phyloP scores from a whole-genome alignment of 2,329 filamentous ascomycete genomes.

The Fusarium gaditjirri region DNA sequence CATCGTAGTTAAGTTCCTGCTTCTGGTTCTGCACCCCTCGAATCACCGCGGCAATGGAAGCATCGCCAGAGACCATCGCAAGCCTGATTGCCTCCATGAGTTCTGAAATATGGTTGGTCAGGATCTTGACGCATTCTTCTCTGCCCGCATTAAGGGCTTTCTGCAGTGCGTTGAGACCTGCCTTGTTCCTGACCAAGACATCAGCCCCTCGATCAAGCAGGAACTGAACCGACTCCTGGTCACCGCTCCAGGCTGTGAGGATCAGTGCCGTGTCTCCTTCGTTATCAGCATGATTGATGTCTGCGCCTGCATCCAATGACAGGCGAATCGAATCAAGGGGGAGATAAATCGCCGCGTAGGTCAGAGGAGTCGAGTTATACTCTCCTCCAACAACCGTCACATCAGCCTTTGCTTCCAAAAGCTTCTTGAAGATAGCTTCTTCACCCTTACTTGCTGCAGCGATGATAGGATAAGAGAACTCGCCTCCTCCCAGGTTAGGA shows the following conservation, averaged over 20 bases:
- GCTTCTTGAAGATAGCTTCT: slow-evolving; percentile 49
- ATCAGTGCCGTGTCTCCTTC: slow-evolving; percentile 54
- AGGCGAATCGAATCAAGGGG: slow-evolving; percentile 46
- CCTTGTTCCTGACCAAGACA: slow-evolving; percentile 4
- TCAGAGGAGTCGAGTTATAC: slow-evolving; percentile 51
- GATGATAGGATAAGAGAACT: slow-evolving; percentile 49
- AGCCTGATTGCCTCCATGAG: slow-evolving; percentile 24
- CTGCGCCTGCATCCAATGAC: slow-evolving; percentile 50
- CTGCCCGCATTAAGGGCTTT: not conserved
- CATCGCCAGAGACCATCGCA: slow-evolving; percentile 21
- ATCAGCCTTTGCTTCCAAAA: slow-evolving; percentile 50
- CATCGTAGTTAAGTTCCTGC: slow-evolving; percentile 29
- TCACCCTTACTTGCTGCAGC: slow-evolving; percentile 50
- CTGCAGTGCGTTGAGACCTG: slow-evolving; percentile 12
- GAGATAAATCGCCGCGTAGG: slow-evolving; percentile 50
- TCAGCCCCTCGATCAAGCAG: slow-evolving; percentile 27
- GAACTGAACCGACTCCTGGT: slow-evolving; percentile 29
- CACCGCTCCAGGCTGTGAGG: slow-evolving; percentile 48
- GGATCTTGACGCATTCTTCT: slow-evolving; percentile 46
- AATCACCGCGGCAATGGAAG: slow-evolving; percentile 18
- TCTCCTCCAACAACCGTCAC: slow-evolving; percentile 50
- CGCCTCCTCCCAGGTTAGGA: slow-evolving; percentile 51
- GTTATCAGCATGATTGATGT: slow-evolving; percentile 50
- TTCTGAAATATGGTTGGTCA: slow-evolving; percentile 46
- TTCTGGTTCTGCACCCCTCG: slow-evolving; percentile 16